Evolutionary conservation across 345 rosid species (phyloP).

Genomic region (Sapria himalayana): DNA sequence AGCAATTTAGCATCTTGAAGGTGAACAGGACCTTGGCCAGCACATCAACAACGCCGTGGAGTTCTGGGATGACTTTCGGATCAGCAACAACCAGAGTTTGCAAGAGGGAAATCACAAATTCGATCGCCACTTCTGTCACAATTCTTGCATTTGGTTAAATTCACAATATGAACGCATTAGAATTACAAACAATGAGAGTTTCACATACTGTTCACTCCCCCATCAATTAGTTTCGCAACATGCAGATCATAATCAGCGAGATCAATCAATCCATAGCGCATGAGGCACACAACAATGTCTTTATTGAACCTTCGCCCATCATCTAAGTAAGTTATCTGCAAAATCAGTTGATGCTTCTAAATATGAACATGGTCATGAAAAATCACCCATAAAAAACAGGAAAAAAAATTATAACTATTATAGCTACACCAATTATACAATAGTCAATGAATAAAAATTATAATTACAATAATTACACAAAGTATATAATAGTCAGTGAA

Average conservation of each 20-base stretch:
- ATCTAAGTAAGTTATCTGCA: constrained; percentile 80
- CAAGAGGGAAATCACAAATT: constrained; percentile 63
- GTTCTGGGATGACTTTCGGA: constrained; percentile 80
- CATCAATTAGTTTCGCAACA: constrained; percentile 86
- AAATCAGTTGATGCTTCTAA: too few species aligned
- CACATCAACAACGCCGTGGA: constrained; percentile 81
- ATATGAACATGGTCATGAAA: too few species aligned
- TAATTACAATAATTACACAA: too few species aligned
- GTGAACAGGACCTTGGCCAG: constrained; percentile 45
- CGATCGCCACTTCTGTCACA: constrained; percentile 74
- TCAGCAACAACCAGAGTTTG: constrained; percentile 65
- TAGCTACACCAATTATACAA: background rate
- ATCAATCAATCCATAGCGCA: constrained; percentile 63
- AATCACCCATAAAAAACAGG: constrained; percentile 7
- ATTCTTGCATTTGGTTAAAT: constrained; percentile 5
- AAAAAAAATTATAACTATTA: constrained; percentile 2
- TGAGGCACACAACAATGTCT: constrained; percentile 71
- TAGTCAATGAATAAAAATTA: too few species aligned
- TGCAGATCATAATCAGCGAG: constrained; percentile 88
- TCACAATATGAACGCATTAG: background rate
- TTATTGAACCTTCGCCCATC: constrained; percentile 91
- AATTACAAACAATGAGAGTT: background rate
- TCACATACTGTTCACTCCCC: constrained; percentile 80
- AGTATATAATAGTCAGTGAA: too few species aligned
- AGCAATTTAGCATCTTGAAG: background rate